Evolutionary conservation across 768 basidiomycete species (phyloP).

Genomic region (Tulasnella sp.): DNA sequence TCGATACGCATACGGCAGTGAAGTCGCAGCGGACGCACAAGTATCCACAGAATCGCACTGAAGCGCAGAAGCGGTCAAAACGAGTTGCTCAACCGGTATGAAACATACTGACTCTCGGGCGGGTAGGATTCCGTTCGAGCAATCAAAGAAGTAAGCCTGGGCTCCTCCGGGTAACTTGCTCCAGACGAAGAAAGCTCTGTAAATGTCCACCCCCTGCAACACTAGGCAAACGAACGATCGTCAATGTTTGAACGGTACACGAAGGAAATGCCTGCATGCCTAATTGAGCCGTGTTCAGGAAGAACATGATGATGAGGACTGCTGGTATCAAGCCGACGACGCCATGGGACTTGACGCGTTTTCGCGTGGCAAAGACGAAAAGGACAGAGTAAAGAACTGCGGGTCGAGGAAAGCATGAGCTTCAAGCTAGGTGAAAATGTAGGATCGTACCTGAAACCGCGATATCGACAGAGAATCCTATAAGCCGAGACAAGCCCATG

Average conservation of each 20-base stretch:
- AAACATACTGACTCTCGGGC: slow-evolving; percentile 18
- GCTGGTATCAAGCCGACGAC: slow-evolving; percentile 1
- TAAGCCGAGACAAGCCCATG: slow-evolving; percentile 25
- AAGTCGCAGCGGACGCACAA: neutral
- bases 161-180: neutral
- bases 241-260: neutral
- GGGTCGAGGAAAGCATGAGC: neutral
- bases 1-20: neutral
- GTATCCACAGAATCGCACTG: slow-evolving; percentile 1
- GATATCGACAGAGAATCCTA: slow-evolving; percentile 24
- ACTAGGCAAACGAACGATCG: neutral
- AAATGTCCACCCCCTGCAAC: slow-evolving; percentile 25
- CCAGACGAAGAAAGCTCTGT: slow-evolving; percentile 24
- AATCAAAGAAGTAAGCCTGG: slow-evolving; percentile 29
- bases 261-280: neutral
- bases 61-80: neutral
- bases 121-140: slow-evolving; percentile 10
- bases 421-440: neutral
- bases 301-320: slow-evolving; percentile 20
- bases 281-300: slow-evolving; percentile 26
- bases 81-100: neutral
- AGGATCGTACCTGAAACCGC: slow-evolving; percentile 13
- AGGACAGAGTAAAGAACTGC: slow-evolving; percentile 23
- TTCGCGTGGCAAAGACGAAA: neutral
- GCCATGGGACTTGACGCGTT: neutral